Percentiles rank a stretch among this genome's conserved stretches.
Conservation (phyloP, 257 asterid genomes). For the Solanum okadae region DNA sequence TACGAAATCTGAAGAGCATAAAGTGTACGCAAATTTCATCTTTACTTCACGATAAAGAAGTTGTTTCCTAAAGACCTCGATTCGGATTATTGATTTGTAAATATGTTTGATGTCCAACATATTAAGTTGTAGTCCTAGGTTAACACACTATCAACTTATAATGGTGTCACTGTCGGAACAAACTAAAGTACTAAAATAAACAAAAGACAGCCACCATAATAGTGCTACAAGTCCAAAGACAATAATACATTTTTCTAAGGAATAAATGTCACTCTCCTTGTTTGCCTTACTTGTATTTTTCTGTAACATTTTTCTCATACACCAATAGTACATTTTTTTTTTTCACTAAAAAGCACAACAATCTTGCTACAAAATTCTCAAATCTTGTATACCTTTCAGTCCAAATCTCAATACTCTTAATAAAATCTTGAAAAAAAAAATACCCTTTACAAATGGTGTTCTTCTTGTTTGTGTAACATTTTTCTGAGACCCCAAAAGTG, state of each 20-base stretch:
- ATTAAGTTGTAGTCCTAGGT: too few species aligned
- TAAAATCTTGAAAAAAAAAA: neutral
- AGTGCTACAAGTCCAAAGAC: neutral
- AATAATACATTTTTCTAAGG: neutral
- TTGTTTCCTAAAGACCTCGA: too few species aligned
- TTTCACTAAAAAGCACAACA: neutral
- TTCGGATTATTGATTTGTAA: too few species aligned
- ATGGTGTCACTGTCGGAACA: neutral
- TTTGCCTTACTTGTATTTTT: neutral
- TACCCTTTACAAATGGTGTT: neutral
- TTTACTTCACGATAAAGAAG: too few species aligned
- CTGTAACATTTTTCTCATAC: neutral
- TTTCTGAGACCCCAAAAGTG: neutral
- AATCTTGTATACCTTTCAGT: neutral
- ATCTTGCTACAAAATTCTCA: neutral
- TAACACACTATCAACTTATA: too few species aligned
- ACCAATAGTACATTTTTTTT: neutral
- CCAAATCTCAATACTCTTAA: neutral
- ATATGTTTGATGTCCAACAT: too few species aligned
- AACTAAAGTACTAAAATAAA: neutral
- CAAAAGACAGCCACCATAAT: neutral
- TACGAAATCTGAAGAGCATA: too few species aligned
- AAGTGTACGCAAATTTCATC: accelerated
- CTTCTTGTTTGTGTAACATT: neutral
- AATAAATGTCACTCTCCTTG: neutral